Conservation (phyloP, 176 grass and related monocot species). For the Triticum urartu region DNA sequence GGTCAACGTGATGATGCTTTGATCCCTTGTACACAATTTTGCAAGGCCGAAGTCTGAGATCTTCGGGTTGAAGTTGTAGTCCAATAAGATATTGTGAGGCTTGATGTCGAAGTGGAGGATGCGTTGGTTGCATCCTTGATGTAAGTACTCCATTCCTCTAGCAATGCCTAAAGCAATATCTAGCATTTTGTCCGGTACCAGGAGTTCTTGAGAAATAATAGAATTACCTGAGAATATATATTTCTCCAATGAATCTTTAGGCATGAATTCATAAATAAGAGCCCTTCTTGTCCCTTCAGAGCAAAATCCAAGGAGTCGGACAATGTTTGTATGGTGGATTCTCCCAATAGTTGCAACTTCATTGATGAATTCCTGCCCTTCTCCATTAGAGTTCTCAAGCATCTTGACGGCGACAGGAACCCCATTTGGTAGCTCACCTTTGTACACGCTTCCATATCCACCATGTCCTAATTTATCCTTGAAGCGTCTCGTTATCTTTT, state of each 20-base stretch:
- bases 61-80: neutral
- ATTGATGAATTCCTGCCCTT: neutral
- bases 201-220: neutral
- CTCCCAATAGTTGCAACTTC: neutral
- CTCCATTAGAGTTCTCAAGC: neutral
- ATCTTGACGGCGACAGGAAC: neutral
- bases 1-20: neutral
- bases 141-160: neutral
- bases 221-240: neutral
- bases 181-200: neutral
- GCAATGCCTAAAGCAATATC: neutral
- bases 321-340: neutral
- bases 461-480: neutral
- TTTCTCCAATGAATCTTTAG: neutral
- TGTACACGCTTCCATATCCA: neutral
- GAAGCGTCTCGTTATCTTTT: neutral
- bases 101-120: neutral
- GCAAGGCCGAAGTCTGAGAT: neutral
- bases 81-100: neutral
- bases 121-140: neutral
- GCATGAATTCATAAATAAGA: neutral
- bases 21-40: neutral
- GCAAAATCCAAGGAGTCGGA: neutral
- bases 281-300: neutral
- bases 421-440: neutral